phyloP scores from a whole-genome alignment of 2,329 filamentous ascomycete genomes.

The Phoma sp. region DNA sequence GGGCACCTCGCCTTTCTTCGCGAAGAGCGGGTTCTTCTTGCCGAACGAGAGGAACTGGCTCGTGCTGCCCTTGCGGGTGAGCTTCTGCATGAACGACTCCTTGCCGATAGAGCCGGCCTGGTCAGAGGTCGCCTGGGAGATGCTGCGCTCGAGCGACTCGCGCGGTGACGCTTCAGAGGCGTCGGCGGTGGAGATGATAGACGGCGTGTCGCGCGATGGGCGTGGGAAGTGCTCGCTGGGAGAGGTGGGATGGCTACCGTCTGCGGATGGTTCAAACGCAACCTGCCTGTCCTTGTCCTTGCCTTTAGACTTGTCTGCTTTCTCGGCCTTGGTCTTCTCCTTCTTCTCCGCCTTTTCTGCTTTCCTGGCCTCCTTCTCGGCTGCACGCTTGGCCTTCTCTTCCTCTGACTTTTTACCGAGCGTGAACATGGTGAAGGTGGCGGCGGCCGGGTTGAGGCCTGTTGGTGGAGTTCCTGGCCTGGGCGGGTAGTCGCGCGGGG shows the following conservation, averaged over 20 bases:
- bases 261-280: constrained; percentile 32
- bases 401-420: constrained; percentile 43
- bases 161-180: constrained; percentile 47
- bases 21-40: constrained; percentile 47
- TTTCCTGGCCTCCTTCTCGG: constrained; percentile 48
- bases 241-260: constrained; percentile 21
- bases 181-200: constrained; percentile 51
- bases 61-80: constrained; percentile 56
- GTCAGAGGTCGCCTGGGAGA: constrained; percentile 49
- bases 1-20: constrained; percentile 38
- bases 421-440: constrained; percentile 72
- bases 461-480: constrained; percentile 55
- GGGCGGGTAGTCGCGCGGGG: constrained; percentile 15
- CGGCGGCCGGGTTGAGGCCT: constrained; percentile 83
- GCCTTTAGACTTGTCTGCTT: constrained; percentile 40
- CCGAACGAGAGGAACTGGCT: constrained; percentile 55
- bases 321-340: constrained; percentile 48
- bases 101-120: constrained; percentile 47
- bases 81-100: constrained; percentile 59
- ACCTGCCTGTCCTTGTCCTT: constrained; percentile 45
- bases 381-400: constrained; percentile 44
- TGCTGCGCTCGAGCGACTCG: constrained; percentile 50
- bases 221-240: constrained; percentile 44
- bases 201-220: constrained; percentile 53
- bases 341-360: constrained; percentile 47